Evolutionary conservation across 2,329 filamentous ascomycete species (phyloP).

Genomic region (Aspergillus tubingensis): DNA sequence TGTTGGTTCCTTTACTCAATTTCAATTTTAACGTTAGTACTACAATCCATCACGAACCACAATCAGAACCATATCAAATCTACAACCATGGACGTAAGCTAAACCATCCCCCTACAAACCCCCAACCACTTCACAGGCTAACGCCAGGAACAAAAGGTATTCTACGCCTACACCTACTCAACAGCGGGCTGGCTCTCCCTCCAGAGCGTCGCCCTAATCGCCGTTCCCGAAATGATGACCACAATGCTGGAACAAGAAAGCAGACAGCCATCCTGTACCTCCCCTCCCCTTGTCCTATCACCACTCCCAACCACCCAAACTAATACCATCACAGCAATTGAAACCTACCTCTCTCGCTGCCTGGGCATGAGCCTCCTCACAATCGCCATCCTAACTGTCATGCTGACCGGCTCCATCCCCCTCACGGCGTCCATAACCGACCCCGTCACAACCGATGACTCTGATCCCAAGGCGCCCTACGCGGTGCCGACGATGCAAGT

Average conservation of each 20-base stretch:
- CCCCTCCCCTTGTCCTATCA: no score
- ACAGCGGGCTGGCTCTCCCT: slow-evolving; percentile 48
- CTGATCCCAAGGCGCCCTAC: slow-evolving; percentile 59
- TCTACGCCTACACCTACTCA: slow-evolving; percentile 48
- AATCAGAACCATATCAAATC: background rate
- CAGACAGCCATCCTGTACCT: slow-evolving; percentile 43
- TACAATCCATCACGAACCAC: no score
- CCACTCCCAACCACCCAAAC: no score
- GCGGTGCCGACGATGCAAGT: slow-evolving; percentile 67
- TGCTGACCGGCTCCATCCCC: slow-evolving; percentile 71
- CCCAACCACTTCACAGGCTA: background rate
- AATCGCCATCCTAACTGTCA: slow-evolving; percentile 63
- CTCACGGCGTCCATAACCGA: slow-evolving; percentile 54
- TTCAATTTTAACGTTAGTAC: no score
- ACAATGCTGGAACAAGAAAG: slow-evolving; percentile 61
- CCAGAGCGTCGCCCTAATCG: slow-evolving; percentile 56
- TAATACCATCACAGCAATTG: slow-evolving; percentile 52
- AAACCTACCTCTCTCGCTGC: slow-evolving; percentile 72
- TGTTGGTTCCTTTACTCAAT: background rate
- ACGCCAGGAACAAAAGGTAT: slow-evolving; percentile 36
- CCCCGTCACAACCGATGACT: slow-evolving; percentile 45
- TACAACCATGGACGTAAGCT: slow-evolving; percentile 25
- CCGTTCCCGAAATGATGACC: slow-evolving; percentile 63
- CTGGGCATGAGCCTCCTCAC: slow-evolving; percentile 68
- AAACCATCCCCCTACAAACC: background rate